phyloP scores from a whole-genome alignment of 1,139 yeast species.

The Pneumocystis wakefieldiae region DNA sequence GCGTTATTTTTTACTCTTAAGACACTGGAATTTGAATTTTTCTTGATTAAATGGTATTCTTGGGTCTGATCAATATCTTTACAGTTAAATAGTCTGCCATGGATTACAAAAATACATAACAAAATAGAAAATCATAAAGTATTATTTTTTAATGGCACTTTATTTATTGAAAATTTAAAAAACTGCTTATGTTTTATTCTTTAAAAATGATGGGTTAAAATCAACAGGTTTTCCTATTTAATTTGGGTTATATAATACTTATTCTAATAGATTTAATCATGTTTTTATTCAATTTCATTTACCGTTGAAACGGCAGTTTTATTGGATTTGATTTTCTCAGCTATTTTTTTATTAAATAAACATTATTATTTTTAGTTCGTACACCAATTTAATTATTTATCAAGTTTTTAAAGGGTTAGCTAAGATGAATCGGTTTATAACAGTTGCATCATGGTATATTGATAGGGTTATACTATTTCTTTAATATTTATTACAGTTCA shows the following conservation, averaged over 20 bases:
- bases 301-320: no score
- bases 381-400: neutral
- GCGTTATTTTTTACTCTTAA: neutral
- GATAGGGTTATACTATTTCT: neutral
- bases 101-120: neutral
- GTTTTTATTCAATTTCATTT: no score
- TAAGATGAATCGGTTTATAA: conserved; percentile 22
- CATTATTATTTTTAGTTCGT: neutral
- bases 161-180: no score
- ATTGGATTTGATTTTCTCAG: no score
- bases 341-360: no score
- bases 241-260: no score
- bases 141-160: neutral
- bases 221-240: no score
- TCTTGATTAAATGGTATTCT: neutral
- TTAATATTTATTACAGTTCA: conserved; percentile 18
- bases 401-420: neutral
- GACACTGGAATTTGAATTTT: neutral
- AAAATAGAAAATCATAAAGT: neutral
- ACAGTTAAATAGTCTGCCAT: neutral
- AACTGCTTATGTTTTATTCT: no score
- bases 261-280: no score
- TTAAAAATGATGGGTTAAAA: no score
- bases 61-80: neutral
- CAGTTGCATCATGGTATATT: conserved; percentile 42